phyloP scores from a whole-genome alignment of 345 rosid species.

The Stellera chamaejasme region DNA sequence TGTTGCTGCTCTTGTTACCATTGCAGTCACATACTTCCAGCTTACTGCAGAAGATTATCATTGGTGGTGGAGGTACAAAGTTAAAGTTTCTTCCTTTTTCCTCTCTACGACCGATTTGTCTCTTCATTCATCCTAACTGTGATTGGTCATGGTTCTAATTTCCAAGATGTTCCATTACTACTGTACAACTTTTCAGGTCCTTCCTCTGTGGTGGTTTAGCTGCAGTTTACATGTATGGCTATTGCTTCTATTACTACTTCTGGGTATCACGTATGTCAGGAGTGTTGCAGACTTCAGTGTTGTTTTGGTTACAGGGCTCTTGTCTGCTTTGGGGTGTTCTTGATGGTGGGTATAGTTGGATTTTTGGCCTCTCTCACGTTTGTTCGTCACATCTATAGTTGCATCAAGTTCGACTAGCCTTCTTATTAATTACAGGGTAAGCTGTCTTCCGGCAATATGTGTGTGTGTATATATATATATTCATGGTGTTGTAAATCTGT shows the following conservation, averaged over 20 bases:
- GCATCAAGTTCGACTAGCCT: slow-evolving; percentile 25
- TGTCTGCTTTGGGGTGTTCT: slow-evolving; percentile 21
- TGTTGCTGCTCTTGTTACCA: slow-evolving; percentile 48
- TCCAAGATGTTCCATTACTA: too few relatives aligned
- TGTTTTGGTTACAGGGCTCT: slow-evolving; percentile 49
- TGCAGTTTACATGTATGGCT: slow-evolving; percentile 32
- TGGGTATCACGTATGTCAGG: slow-evolving; percentile 41
- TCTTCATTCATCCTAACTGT: too few relatives aligned
- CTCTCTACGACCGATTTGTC: too few relatives aligned
- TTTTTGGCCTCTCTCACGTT: background rate
- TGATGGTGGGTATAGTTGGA: slow-evolving; percentile 6
- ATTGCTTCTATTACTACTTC: slow-evolving; percentile 38
- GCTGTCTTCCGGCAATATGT: too few relatives aligned
- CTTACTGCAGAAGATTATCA: slow-evolving; percentile 53
- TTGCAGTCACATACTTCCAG: slow-evolving; percentile 47
- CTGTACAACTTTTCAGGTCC: slow-evolving; percentile 13
- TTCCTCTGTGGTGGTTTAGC: slow-evolving; percentile 45
- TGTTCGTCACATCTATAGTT: slow-evolving; percentile 4
- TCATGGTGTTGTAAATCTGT: too few relatives aligned
- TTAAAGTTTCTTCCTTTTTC: background rate
- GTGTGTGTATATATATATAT: too few relatives aligned
- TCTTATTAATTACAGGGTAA: too few relatives aligned
- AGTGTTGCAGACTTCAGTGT: slow-evolving; percentile 43
- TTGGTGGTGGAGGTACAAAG: slow-evolving; percentile 55
- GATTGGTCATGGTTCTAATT: too few relatives aligned